Base-by-base conservation (phyloP, 2,329 filamentous ascomycete species). In the Byssoonygena ceratinophila region DNA sequence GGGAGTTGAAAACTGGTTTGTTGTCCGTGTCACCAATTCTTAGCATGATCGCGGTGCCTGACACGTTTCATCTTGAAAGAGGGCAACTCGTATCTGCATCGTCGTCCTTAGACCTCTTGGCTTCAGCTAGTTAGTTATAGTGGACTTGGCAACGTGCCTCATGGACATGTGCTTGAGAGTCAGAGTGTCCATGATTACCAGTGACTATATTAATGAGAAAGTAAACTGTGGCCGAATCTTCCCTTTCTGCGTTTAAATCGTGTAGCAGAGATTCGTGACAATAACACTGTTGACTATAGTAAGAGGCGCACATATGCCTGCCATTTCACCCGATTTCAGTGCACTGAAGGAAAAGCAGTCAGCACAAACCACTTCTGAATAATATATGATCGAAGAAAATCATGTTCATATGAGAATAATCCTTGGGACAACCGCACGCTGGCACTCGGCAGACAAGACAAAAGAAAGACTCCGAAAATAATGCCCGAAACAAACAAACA, bases 71-170 rank as follows among this genome's bases (percentile, higher is more conserved):
- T 25, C 4, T 25, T 40, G 8, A 16, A 7, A 4, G 40, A 27
- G 7, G n/a, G 22, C n/a, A n/a, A n/a, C n/a, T 44, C 40, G 40
- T 44, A 44, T 44, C 40, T 41, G 39, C n/a, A n/a, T n/a, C n/a
- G n/a, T n/a, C 39, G 16, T 20, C 16, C 12, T 40, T 20, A 12
- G 37, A n/a, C 4, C 20, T 41, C 20, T 25, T 41, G 18, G 39
- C 9, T 25, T 18, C 32, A 36, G 7, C 32, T 40, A 5, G n/a
- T 40, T 22, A 40, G 5, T 31, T 5, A 31, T n/a, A n/a, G n/a
- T n/a, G n/a, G n/a, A n/a, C n/a, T n/a, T n/a, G n/a, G n/a, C n/a
- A n/a, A n/a, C n/a, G n/a, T n/a, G n/a, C n/a, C 27, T 9, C 27
- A 29, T 29, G 4, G 9, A 29, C 27, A 29, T 29, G 27, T 29